Conservation (phyloP, 176 grass and related monocot species). For the Triticum monococcum region DNA sequence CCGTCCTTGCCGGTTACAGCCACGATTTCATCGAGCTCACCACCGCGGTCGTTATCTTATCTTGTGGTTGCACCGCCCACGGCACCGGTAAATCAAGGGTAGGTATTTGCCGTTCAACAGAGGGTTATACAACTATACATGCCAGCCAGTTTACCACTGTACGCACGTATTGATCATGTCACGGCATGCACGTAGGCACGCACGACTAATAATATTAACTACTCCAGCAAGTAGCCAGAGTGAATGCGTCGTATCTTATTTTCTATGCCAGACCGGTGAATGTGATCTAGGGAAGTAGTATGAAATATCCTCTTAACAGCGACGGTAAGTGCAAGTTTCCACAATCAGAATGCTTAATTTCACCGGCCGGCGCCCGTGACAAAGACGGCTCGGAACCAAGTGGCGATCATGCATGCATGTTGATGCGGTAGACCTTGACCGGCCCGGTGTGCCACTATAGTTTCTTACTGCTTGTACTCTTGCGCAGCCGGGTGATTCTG, state of each 20-base stretch:
- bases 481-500: constrained; percentile 63
- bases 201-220: neutral
- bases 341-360: neutral
- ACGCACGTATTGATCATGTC: neutral
- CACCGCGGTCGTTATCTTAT: neutral
- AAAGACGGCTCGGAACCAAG: neutral
- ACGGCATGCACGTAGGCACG: neutral
- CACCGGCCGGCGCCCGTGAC: constrained; percentile 4
- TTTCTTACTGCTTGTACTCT: neutral
- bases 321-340: neutral
- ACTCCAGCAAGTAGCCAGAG: neutral
- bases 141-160: too few species aligned
- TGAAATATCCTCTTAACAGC: neutral
- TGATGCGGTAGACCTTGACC: neutral
- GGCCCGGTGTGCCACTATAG: neutral
- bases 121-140: neutral
- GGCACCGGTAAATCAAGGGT: constrained; percentile 19
- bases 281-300: neutral
- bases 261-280: neutral
- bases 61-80: constrained; percentile 37
- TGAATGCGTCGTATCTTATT: neutral
- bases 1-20: neutral
- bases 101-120: constrained; percentile 19
- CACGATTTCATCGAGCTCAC: neutral
- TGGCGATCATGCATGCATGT: neutral